Percentiles rank a stretch among this genome's conserved stretches.
Conservation (phyloP, 345 rosid genomes). For the Durio zibethinus region DNA sequence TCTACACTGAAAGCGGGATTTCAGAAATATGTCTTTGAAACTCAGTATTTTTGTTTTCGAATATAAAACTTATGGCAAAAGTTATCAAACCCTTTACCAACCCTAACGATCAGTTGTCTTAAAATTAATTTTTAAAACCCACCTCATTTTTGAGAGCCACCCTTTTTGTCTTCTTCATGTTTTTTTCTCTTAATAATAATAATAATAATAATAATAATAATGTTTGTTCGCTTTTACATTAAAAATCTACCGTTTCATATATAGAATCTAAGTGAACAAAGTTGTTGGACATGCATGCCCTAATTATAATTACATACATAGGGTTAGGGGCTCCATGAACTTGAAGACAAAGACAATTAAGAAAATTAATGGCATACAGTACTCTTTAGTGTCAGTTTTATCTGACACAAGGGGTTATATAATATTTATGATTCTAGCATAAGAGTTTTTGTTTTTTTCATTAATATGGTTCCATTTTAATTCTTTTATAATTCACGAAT, state of each 20-base stretch:
- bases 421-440: too few relatives aligned
- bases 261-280: too few relatives aligned
- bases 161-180: slow-evolving; percentile 13
- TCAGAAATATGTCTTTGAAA: slow-evolving; percentile 4
- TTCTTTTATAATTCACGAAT: too few relatives aligned
- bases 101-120: not conserved
- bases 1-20: slow-evolving; percentile 6
- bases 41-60: too few relatives aligned
- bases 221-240: too few relatives aligned
- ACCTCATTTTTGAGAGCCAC: not conserved
- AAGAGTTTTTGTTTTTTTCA: too few relatives aligned
- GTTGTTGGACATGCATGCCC: not conserved
- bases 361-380: not conserved
- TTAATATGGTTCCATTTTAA: too few relatives aligned
- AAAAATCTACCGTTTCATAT: not conserved
- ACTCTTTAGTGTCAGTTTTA: not conserved
- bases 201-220: too few relatives aligned
- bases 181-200: not conserved
- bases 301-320: not conserved
- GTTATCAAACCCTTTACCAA: too few relatives aligned
- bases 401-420: too few relatives aligned
- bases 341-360: not conserved
- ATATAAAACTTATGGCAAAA: too few relatives aligned
- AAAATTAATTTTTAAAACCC: not conserved
- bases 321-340: slow-evolving; percentile 54